Evolutionary conservation across 2,329 filamentous ascomycete genomes (phyloP), one percentile per base, ranked within the genome.

Genomic region (Biscogniauxia mediterranea): DNA sequence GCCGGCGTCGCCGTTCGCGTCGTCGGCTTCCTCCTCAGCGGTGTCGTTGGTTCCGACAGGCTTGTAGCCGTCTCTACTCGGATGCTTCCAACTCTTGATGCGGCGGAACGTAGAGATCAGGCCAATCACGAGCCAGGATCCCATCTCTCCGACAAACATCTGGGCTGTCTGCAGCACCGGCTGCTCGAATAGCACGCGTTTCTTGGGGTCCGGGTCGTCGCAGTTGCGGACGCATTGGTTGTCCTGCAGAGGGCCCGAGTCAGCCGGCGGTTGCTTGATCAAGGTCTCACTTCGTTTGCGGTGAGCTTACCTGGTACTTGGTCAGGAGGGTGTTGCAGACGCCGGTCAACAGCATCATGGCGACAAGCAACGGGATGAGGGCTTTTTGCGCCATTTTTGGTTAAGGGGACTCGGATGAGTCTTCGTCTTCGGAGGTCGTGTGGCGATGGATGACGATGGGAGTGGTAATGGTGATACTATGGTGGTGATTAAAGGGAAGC

Each of bases 91-190:
- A 52, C 79, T 77, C 53, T 78, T 69, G 69, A 85, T 84, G 64
- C 83, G 84, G 55, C 82, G 81, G 76, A 90, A 91, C 1, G 94
- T 77, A 21, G 85, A 81, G 73, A 90, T 88, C 55, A 84, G 71
- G 21, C 89, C 87, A 52, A 98, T 85, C 57, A 99, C 92, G 15
- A 98, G 83, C 93, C 94, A 99, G 80, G 93, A 96, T 65, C 93
- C 94, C 84, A 92, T 90, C 76, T 99, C 95, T 59, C 95, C 95
- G 64, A 97, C 84, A 75, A 99, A 99, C 95, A 99, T 99, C 76
- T 98, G 95, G 1, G 92, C 87, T 65, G 95, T 98, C 76, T 99
- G 95, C 58, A 98, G 87, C 57, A 99, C 93, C 19, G 95, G 95
- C 75, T 98, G 94, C 76, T 97, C 92, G 78, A 99, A 98, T 69